phyloP scores from a whole-genome alignment of 768 basidiomycete species.

The Lactifluus piperatus region DNA sequence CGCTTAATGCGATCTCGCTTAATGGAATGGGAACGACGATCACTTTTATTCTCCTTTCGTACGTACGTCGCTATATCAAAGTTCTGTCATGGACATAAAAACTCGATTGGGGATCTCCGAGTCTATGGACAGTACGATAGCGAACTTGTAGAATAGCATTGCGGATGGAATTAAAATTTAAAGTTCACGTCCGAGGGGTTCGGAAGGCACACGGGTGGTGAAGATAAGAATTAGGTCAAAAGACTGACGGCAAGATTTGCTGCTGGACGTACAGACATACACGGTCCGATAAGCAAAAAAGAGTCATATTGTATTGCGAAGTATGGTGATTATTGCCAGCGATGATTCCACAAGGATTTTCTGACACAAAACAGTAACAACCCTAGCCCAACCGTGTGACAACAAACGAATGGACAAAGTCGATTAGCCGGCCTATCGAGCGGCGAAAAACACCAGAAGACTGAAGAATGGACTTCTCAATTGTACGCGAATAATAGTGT shows the following conservation, averaged over 20 bases:
- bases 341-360: background rate
- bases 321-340: background rate
- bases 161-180: conserved; percentile 4
- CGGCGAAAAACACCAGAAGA: background rate
- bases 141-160: background rate
- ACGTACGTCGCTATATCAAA: background rate
- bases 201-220: conserved; percentile 6
- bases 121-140: background rate
- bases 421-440: background rate
- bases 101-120: background rate
- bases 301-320: background rate
- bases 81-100: background rate
- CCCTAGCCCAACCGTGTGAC: background rate
- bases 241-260: background rate
- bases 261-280: background rate
- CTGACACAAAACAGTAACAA: conserved; percentile 1
- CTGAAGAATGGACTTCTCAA: background rate
- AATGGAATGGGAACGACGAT: background rate
- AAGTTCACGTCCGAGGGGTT: background rate
- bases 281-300: background rate
- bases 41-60: background rate
- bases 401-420: too few relatives aligned
- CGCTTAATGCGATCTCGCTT: background rate
- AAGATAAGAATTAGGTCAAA: conserved; percentile 9
- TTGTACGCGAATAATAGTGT: background rate